These are phyloP conservation scores for Alternaria atra DNA, from an alignment of 2,329 filamentous ascomycete genomes.

Conservation along the genomic window DNA sequence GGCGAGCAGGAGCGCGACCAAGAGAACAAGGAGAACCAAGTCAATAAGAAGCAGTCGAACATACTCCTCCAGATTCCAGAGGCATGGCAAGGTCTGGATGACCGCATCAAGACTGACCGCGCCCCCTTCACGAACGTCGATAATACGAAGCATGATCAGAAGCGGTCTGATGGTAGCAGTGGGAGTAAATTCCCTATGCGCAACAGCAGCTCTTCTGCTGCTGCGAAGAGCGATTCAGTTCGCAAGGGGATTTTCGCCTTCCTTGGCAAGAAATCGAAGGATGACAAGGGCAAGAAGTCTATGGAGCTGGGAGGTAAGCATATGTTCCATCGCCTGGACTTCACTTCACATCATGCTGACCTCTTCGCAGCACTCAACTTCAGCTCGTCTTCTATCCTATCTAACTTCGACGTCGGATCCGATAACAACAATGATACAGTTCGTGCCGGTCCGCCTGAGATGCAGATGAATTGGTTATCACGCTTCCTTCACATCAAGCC, in stretches of 20 bases:
- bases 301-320: conserved; percentile 52
- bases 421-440: conserved; percentile 51
- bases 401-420: conserved; percentile 47
- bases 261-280: conserved; percentile 61
- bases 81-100: conserved; percentile 48
- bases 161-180: conserved; percentile 39
- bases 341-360: conserved; percentile 27
- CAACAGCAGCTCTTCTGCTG: conserved; percentile 38
- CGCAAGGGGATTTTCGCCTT: conserved; percentile 61
- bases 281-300: conserved; percentile 48
- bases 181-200: conserved; percentile 58
- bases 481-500: conserved; percentile 91
- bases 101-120: conserved; percentile 41
- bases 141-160: conserved; percentile 26
- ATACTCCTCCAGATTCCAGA: conserved; percentile 44
- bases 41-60: conserved; percentile 40
- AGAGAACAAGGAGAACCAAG: conserved; percentile 34
- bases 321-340: accelerated
- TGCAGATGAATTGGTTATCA: conserved; percentile 81
- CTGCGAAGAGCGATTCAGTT: conserved; percentile 48
- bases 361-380: conserved; percentile 31
- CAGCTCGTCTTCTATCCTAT: conserved; percentile 43
- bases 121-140: conserved; percentile 12
- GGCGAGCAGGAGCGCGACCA: conserved; percentile 46
- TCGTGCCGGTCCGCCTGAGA: conserved; percentile 42